These are phyloP conservation scores for Microsporum audouinii DNA, from an alignment of 2,329 filamentous ascomycete genomes.

Conservation along the genomic window DNA sequence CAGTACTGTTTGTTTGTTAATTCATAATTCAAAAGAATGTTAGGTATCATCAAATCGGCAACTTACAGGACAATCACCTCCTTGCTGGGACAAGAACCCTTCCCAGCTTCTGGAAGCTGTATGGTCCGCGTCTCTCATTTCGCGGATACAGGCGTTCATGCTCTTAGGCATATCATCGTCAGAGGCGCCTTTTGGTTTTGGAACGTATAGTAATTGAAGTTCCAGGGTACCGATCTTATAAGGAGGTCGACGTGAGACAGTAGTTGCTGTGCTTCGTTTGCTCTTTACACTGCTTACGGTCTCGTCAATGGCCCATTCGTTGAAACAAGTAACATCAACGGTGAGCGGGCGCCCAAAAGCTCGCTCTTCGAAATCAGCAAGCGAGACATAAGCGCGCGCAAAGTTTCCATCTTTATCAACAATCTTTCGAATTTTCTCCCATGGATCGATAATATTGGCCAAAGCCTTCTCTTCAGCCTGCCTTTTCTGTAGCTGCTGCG, in stretches of 20 bases:
- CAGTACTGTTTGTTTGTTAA: conserved; percentile 58
- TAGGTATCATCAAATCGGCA: conserved; percentile 9
- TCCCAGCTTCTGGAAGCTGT: conserved; percentile 69
- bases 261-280: conserved; percentile 60
- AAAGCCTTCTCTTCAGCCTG: conserved; percentile 46
- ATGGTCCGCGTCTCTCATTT: conserved; percentile 82
- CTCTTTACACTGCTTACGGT: conserved; percentile 80
- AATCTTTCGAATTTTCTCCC: conserved; percentile 75
- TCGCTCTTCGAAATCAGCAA: conserved; percentile 80
- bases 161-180: conserved; percentile 99
- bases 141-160: conserved; percentile 91
- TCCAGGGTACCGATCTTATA: conserved; percentile 94
- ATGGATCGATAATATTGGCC: conserved; percentile 51
- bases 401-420: conserved; percentile 90
- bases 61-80: conserved; percentile 92
- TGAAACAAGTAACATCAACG: conserved; percentile 89
- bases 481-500: conserved; percentile 55
- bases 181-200: conserved; percentile 70
- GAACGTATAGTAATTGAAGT: conserved; percentile 87
- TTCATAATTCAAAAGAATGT: background rate
- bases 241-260: conserved; percentile 67
- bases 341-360: conserved; percentile 82
- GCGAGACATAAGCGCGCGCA: conserved; percentile 80
- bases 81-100: conserved; percentile 87
- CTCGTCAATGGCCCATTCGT: conserved; percentile 94